Evolutionary conservation across 176 grass and related monocot genomes (phyloP), one percentile per base, ranked within the genome.

Genomic region (Oryza officinalis): DNA sequence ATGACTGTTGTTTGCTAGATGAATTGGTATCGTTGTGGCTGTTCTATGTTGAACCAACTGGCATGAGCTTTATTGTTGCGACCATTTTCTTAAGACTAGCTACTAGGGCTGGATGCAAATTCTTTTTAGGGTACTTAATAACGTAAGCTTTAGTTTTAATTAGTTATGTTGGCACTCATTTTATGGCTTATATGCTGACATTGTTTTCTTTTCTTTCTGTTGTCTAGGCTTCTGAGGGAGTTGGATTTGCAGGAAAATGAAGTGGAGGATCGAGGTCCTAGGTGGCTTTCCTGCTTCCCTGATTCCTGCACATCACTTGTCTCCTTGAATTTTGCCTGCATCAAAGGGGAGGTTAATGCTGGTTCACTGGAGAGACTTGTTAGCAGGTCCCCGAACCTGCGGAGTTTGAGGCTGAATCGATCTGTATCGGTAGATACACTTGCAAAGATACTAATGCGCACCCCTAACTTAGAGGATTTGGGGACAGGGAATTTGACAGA

Each of bases 161-260:
- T 18, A 52, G 20, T 65, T 77, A 9, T 61, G 78, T 35, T 78
- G 78, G 18, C 12, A 35, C 23, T 3, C 49, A 74, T 74, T 67
- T 61, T 11, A 27, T 90, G 22, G 67, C 77, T 72, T 63, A 72
- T 32, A 35, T 25, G 7, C 31, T 87, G 14, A 74, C 72, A 30
- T 31, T 6, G 46, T 65, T 81, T 71, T 86, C 15, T 27, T 30
- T 45, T 15, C 52, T 76, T 22, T 25, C 46, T 87, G 18, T 23
- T 88, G 28, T 64, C 31, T 78, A 97, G 94, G 79, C 49, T 76
- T 49, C 84, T 97, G 63, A 89, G 80, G 78, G 92, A 97, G 77
- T 74, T 97, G 73, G 94, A 97, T 90, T 91, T 97, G 83, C 94
- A 97, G 83, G 94, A 97, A 92, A 97, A 94, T 90, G 91, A 97